Percentiles rank a stretch among this genome's conserved stretches.
phyloP scores from a whole-genome alignment of 257 asterid species.

The Solanum lycopersicoides region DNA sequence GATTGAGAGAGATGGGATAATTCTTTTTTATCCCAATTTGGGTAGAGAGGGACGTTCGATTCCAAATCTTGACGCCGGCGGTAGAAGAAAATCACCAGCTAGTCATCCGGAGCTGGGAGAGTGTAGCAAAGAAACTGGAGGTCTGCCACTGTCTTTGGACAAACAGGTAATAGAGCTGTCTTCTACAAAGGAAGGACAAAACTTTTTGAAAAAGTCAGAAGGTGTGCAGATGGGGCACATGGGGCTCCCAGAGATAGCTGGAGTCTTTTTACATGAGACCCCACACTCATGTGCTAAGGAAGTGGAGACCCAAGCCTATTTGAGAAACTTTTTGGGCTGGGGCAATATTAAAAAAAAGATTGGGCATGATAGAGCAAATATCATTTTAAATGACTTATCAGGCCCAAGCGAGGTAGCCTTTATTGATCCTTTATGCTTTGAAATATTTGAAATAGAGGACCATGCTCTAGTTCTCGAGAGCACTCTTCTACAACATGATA shows the following conservation, averaged over 20 bases:
- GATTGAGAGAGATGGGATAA: neutral
- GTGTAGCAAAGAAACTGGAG: neutral
- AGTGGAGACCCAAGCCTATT: too few species aligned
- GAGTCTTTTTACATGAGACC: too few species aligned
- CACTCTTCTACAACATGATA: neutral
- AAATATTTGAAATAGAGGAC: neutral
- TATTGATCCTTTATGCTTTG: neutral
- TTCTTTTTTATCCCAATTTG: neutral
- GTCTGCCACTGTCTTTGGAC: too few species aligned
- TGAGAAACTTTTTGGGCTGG: too few species aligned
- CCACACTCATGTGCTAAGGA: too few species aligned
- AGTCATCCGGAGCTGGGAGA: neutral
- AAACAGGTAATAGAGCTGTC: too few species aligned
- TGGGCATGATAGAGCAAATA: neutral
- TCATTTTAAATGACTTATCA: neutral
- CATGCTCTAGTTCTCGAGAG: neutral
- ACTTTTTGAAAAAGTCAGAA: too few species aligned
- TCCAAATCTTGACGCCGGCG: neutral
- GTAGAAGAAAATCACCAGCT: neutral
- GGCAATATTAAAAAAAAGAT: neutral
- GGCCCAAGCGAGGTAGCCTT: neutral
- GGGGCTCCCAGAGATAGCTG: too few species aligned
- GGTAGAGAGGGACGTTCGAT: neutral
- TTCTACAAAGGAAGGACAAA: too few species aligned
- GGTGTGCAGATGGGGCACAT: too few species aligned